phyloP scores from a whole-genome alignment of 495 filamentous ascomycete species.

The Aspergillus egyptiacus region DNA sequence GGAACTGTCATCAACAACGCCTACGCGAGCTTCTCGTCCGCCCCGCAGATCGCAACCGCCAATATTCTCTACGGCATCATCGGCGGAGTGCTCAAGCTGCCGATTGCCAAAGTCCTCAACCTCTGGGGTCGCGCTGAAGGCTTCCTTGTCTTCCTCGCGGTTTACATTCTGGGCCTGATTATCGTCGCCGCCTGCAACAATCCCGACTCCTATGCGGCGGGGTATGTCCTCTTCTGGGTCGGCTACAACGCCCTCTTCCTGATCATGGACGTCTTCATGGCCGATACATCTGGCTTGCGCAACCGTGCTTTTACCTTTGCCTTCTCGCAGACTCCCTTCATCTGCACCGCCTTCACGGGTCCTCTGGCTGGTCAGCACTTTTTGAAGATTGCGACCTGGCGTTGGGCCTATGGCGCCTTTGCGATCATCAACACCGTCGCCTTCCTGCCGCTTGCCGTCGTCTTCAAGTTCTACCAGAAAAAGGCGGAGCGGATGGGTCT shows the following conservation, averaged over 20 bases:
- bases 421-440: slow-evolving; percentile 53
- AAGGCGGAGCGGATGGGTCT: slow-evolving; percentile 51
- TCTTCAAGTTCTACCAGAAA: slow-evolving; percentile 52
- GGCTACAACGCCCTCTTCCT: slow-evolving; percentile 55
- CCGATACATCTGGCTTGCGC: slow-evolving; percentile 58
- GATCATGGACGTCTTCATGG: slow-evolving; percentile 56
- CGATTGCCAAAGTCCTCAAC: slow-evolving; percentile 62
- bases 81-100: slow-evolving; percentile 59
- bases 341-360: slow-evolving; percentile 47
- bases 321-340: slow-evolving; percentile 59
- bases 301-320: slow-evolving; percentile 60
- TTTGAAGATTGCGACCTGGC: slow-evolving; percentile 48
- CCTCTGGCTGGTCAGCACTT: slow-evolving; percentile 34
- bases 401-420: slow-evolving; percentile 61
- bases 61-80: slow-evolving; percentile 45
- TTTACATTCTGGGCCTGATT: slow-evolving; percentile 41
- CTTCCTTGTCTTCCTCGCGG: slow-evolving; percentile 38
- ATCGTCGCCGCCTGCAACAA: slow-evolving; percentile 45
- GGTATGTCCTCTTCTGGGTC: slow-evolving; percentile 51
- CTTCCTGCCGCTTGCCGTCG: slow-evolving; percentile 45
- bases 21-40: slow-evolving; percentile 27
- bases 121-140: slow-evolving; percentile 56
- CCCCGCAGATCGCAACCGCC: slow-evolving; percentile 33
- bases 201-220: slow-evolving; percentile 43
- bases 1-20: slow-evolving; percentile 26